These are phyloP conservation scores for Fusarium sarcochroum DNA, from an alignment of 2,329 filamentous ascomycete species.

Conservation along the genomic window DNA sequence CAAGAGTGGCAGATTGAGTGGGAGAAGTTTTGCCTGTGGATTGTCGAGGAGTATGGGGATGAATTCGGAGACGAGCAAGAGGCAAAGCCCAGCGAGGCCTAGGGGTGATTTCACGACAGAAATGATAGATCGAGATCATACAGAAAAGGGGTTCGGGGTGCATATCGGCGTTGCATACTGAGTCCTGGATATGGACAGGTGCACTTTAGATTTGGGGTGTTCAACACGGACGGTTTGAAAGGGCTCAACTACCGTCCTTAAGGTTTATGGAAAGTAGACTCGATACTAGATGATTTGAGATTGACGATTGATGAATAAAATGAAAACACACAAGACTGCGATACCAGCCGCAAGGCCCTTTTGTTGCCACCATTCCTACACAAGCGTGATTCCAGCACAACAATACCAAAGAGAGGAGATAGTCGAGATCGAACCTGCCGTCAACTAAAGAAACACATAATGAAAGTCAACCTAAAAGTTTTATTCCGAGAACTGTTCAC, in stretches of 20 bases:
- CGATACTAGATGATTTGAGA: neutral
- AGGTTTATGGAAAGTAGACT: neutral
- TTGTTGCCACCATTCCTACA: slow-evolving; percentile 15
- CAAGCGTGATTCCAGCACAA: slow-evolving; percentile 7
- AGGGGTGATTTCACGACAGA: neutral
- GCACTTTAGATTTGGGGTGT: slow-evolving; percentile 18
- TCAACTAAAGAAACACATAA: neutral
- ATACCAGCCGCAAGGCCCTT: slow-evolving; percentile 6
- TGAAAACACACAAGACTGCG: slow-evolving; percentile 12
- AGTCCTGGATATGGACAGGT: neutral
- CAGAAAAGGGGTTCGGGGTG: neutral
- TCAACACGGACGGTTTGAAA: slow-evolving; percentile 34
- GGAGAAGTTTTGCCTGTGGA: slow-evolving; percentile 92
- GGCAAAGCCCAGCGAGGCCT: slow-evolving; percentile 4
- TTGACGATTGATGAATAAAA: neutral
- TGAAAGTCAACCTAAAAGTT: neutral
- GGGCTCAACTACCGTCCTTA: slow-evolving; percentile 28
- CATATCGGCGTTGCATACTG: slow-evolving; percentile 23
- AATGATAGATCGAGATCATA: slow-evolving; percentile 18
- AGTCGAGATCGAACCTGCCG: neutral
- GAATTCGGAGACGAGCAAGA: slow-evolving; percentile 66
- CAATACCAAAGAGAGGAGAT: slow-evolving; percentile 8
- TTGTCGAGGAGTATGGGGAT: slow-evolving; percentile 81
- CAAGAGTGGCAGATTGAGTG: slow-evolving; percentile 85
- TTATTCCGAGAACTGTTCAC: slow-evolving; percentile 9